phyloP scores from a whole-genome alignment of 495 filamentous ascomycete genomes.

The Penicillium longicatenatum region DNA sequence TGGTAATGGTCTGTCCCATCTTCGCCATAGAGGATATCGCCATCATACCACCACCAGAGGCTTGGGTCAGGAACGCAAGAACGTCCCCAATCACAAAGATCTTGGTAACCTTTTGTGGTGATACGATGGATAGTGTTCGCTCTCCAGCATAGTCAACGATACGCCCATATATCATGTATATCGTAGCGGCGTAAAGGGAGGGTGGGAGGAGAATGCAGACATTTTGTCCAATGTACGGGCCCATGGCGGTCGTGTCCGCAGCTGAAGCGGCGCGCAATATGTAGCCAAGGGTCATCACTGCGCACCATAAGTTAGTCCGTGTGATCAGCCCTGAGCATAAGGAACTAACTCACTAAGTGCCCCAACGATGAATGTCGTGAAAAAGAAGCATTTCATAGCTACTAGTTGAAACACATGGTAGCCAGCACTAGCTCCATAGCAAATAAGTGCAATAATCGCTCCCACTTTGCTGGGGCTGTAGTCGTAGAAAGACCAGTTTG shows the following conservation, averaged over 20 bases:
- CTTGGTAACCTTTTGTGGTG: slow-evolving; percentile 27
- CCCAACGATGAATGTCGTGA: no score
- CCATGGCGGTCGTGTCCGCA: not conserved
- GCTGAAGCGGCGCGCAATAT: no score
- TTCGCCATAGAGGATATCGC: no score
- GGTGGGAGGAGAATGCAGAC: slow-evolving; percentile 31
- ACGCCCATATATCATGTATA: slow-evolving; percentile 41
- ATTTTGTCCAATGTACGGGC: slow-evolving; percentile 31
- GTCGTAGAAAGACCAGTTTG: no score
- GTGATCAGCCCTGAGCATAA: no score
- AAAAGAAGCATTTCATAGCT: no score
- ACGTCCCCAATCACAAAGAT: slow-evolving; percentile 34
- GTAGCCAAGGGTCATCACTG: no score
- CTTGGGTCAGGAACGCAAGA: slow-evolving; percentile 16
- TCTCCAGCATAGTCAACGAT: slow-evolving; percentile 23
- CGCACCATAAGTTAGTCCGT: no score
- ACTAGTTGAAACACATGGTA: not conserved
- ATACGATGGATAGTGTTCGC: slow-evolving; percentile 28
- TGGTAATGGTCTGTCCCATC: no score
- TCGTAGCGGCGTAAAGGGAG: slow-evolving; percentile 31
- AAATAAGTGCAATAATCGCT: not conserved
- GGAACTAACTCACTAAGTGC: no score
- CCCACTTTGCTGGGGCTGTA: no score
- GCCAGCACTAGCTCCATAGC: not conserved
- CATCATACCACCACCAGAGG: no score